A percentile compares a stretch with the other conserved stretches of the same genome.
These are phyloP conservation scores for Xerocomus potaroensis DNA, from an alignment of 768 basidiomycete genomes.

Conservation along the genomic window DNA sequence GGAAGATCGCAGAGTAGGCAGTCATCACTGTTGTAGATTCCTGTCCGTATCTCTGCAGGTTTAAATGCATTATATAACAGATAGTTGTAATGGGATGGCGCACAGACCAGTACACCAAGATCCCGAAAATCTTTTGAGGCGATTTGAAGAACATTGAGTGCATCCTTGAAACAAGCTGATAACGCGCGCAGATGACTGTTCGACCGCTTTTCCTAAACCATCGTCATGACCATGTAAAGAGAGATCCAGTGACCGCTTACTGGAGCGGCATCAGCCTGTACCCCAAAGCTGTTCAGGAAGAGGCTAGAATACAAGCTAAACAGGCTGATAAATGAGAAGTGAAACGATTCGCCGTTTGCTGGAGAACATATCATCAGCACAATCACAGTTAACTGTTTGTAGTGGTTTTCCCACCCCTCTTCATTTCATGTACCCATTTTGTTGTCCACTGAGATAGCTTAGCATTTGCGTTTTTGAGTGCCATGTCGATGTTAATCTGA, in stretches of 20 bases:
- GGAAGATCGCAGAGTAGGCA: constrained; percentile 78
- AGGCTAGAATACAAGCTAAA: constrained; percentile 77
- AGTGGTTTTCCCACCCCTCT: constrained; percentile 50
- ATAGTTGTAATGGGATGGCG: constrained; percentile 30
- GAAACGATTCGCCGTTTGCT: constrained; percentile 75
- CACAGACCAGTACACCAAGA: constrained; percentile 67
- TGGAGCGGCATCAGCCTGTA: constrained; percentile 57
- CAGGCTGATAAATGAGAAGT: constrained; percentile 67
- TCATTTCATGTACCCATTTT: constrained; percentile 71
- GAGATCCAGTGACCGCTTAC: constrained; percentile 35
- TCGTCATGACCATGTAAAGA: background rate
- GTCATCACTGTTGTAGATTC: constrained; percentile 84
- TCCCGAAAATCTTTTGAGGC: constrained; percentile 69
- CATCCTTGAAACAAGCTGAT: constrained; percentile 69
- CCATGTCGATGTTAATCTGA: constrained; percentile 71
- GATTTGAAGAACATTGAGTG: constrained; percentile 64
- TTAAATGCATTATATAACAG: background rate
- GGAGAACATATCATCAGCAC: constrained; percentile 9
- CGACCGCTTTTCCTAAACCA: constrained; percentile 48
- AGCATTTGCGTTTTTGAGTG: constrained; percentile 66
- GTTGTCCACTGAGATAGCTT: constrained; percentile 71
- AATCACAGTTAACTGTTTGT: background rate
- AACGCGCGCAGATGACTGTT: constrained; percentile 65
- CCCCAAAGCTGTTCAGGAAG: constrained; percentile 82
- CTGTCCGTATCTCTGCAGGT: constrained; percentile 70